Base-by-base conservation (phyloP, 371 early-diverging fungal genomes). In the Apophysomyces variabilis region DNA sequence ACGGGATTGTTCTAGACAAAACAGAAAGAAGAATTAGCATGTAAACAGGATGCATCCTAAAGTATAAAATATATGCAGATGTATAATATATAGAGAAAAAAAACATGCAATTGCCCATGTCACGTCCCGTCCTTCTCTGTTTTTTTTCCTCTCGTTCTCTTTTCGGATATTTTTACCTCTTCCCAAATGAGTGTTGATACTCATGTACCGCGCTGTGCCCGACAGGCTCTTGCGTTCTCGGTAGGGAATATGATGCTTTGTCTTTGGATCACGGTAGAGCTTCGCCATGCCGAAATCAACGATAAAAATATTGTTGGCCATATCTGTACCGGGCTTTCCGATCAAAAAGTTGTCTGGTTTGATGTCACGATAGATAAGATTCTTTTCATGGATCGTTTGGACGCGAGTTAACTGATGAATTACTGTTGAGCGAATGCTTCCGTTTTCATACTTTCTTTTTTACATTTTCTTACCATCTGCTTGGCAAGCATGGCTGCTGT, bases 271-370 rank as follows among this genome's bases (percentile, higher is more conserved):
- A 39, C 92, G 80, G 71, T 92, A 95, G 57, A 90, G 87, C 72
- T 96, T 96, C 26, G 93, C 92, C 89, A 96, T 92, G 57, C 96
- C 96, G 78, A 94, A 92, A 73, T 96, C 96, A 57, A 96, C 83
- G 72, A 91, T 89, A 66, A 86, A 88, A 38, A 89, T 74, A 35
- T 74, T 75, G 64, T 77, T 76, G 7, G 80, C 78, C 46, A 76
- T 72, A 11, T 83, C 76, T 38, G 82, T 77, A 64, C 78, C 67
- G 7, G 90, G 83, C 13, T 89, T 77, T 56, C 95, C 93, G 61
- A 94, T 87, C 32, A 95, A 78, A 75, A 99, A 98, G 85, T 99
- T 99, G 78, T 98, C 99, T 13, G 99, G 99, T 76, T 99, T 99
- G 72, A 99, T 97, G 76, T 99, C 99, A 61, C 99, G 89, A 78